phyloP scores from a whole-genome alignment of 352 stramenopile genomes.

The Phytophthora gonapodyides region DNA sequence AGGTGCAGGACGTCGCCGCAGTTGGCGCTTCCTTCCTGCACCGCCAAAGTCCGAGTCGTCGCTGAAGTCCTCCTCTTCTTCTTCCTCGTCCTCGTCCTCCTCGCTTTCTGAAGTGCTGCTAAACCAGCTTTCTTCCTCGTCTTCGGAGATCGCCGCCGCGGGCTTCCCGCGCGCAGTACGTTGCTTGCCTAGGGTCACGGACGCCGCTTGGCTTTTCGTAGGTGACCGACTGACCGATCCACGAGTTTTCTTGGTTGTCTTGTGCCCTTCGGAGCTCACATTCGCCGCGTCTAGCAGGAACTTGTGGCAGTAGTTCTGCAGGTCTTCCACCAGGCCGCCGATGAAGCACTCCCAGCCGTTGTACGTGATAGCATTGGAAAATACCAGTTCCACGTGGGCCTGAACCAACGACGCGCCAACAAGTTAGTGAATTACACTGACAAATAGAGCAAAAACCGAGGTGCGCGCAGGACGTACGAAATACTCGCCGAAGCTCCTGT shows the following conservation, averaged over 20 bases:
- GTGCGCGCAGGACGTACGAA: slow-evolving; percentile 57
- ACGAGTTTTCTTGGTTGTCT: slow-evolving; percentile 23
- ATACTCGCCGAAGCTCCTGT: slow-evolving; percentile 73
- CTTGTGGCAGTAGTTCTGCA: slow-evolving; percentile 76
- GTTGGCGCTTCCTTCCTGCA: slow-evolving; percentile 34
- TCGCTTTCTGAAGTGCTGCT: slow-evolving; percentile 53
- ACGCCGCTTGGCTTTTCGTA: slow-evolving; percentile 23
- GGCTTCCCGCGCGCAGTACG: slow-evolving; percentile 25
- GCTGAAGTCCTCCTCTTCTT: slow-evolving; percentile 60
- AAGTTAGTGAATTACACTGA: slow-evolving; percentile 10
- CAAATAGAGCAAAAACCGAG: slow-evolving; percentile 1
- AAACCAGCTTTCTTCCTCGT: slow-evolving; percentile 57
- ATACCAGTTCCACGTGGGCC: slow-evolving; percentile 75
- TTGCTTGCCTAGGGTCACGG: slow-evolving; percentile 38
- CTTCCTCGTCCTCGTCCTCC: slow-evolving; percentile 61
- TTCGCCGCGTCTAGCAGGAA: slow-evolving; percentile 72
- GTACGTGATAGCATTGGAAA: slow-evolving; percentile 83
- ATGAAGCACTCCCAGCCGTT: slow-evolving; percentile 71
- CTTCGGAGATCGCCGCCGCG: slow-evolving; percentile 37
- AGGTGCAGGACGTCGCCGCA: slow-evolving; percentile 24
- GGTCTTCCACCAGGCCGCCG: slow-evolving; percentile 58
- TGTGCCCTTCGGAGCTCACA: slow-evolving; percentile 37
- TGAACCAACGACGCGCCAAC: slow-evolving; percentile 26
- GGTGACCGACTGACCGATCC: slow-evolving; percentile 2
- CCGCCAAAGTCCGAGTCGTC: slow-evolving; percentile 51